Evolutionary conservation across 495 filamentous ascomycete species (phyloP), one percentile per base, ranked within the genome.

Genomic region (Penicillium goetzii): DNA sequence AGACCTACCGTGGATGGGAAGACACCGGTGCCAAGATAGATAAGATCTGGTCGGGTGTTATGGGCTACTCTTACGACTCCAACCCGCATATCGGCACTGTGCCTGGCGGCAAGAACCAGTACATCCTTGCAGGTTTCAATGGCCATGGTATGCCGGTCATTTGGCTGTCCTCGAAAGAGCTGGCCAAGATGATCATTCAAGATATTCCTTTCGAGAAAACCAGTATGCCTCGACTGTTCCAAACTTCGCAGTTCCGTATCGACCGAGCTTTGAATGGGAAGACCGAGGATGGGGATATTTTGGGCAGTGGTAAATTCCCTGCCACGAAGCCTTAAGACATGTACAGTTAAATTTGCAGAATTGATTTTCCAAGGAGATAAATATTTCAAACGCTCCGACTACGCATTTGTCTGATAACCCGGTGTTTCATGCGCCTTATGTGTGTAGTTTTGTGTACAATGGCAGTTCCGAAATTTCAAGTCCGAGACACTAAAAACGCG

Each of bases 81-180:
- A 71, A 75, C n/a, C 84, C 84, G 8, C 78, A 82, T 62, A 70
- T 84, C 32, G 84, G 84, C 15, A 50, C 59, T 36, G 73, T 86
- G 8, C 85, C 84, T 4, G 76, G 69, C 4, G 63, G 68, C 32
- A 47, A 73, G 6, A 76, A 73, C 7, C 74, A 80, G 54, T 86
- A 66, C 59, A 74, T 87, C 17, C 58, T 80, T 40, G 82, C 83
- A 2, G 83, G 82, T 0, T 86, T 84, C 68, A 81, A 84, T 60
- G 84, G 84, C 4, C 80, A 81, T 63, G 84, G 85, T 0, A 87
- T 85, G 83, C 72, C 83, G 6, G 61, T 80, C 21, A 79, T 83
- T 58, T 83, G 75, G 61, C 65, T 78, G 0, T 64, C 73, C 0
- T 74, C 77, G 10, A 76, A 76, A 54, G 81, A 73, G 19, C 57